Evolutionary conservation across 805 yeast species (phyloP), one percentile per base, ranked within the genome.

Genomic region (Jamesozyma spencerorum): DNA sequence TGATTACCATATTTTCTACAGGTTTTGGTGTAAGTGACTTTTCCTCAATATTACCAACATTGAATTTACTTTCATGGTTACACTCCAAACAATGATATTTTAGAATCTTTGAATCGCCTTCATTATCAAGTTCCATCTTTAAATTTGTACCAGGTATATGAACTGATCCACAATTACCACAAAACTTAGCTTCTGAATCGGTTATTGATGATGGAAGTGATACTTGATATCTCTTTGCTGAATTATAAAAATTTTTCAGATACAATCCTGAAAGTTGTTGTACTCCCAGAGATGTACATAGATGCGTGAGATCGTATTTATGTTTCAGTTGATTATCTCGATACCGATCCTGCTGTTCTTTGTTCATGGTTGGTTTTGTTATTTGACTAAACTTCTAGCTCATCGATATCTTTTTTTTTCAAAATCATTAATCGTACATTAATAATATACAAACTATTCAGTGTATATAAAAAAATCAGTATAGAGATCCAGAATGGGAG

Each of bases 111-210:
- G 26, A 22, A 22, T 10, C 26, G 10, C 15, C 22, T 63, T 46
- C 20, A 5, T 39, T 13, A 5, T 12, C 5, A n/a, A n/a, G 13
- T 7, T 12, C 12, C 14, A 12, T n/a, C 14, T 5, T 31, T 37
- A 54, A 38, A 28, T 53, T 63, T n/a, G 50, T 30, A 5, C 57
- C 56, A 2, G 68, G 60, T 10, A 66, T 45, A 18, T 58, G 45
- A 2, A 63, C 50, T 12, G 41, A 33, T 10, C 62, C 60, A 47
- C 65, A 59, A 15, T 40, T 37, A 4, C 54, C 56, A 44, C 65
- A 60, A 41, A 61, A 59, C 38, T 55, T 53, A 7, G 44, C 36
- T 14, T 49, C 47, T 31, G 56, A 38, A 14, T 48, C 51, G 3
- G 39, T 35, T 14, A 56, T 36, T 4, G 36, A 34, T 3, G 48